phyloP scores from a whole-genome alignment of 495 filamentous ascomycete genomes.

The Neurospora intermedia region DNA sequence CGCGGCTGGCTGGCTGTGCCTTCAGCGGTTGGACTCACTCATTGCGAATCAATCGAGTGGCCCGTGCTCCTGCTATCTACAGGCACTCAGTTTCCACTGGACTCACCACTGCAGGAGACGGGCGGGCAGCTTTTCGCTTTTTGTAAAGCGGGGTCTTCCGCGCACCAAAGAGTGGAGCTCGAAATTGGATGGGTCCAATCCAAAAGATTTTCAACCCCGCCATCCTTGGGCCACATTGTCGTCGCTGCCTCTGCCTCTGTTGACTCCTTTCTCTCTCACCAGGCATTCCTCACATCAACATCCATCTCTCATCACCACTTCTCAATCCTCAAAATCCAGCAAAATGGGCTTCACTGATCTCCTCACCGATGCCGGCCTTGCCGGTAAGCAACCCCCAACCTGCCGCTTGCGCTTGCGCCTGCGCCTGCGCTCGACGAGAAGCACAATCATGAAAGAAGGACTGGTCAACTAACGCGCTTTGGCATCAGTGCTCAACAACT shows the following conservation, averaged over 20 bases:
- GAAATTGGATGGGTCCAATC: constrained; percentile 1
- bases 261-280: constrained; percentile 4
- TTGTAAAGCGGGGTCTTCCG: neutral
- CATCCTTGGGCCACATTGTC: constrained; percentile 7
- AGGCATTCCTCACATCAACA: neutral
- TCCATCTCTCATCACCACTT: neutral
- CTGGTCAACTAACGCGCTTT: constrained; percentile 4
- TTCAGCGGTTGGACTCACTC: neutral
- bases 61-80: neutral
- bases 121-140: neutral
- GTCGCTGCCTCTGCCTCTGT: constrained; percentile 2
- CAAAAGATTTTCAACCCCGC: constrained; percentile 17
- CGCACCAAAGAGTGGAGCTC: neutral
- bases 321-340: constrained; percentile 1
- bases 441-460: neutral
- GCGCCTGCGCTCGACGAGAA: neutral
- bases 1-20: neutral
- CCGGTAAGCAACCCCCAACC: constrained; percentile 47
- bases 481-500: constrained; percentile 77
- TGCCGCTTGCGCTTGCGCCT: neutral
- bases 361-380: constrained; percentile 72
- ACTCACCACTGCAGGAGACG: neutral
- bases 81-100: neutral
- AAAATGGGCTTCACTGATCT: constrained; percentile 95
- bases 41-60: neutral